Base-by-base conservation (phyloP, 169 alveolate species). In the Plasmodium ovale region DNA sequence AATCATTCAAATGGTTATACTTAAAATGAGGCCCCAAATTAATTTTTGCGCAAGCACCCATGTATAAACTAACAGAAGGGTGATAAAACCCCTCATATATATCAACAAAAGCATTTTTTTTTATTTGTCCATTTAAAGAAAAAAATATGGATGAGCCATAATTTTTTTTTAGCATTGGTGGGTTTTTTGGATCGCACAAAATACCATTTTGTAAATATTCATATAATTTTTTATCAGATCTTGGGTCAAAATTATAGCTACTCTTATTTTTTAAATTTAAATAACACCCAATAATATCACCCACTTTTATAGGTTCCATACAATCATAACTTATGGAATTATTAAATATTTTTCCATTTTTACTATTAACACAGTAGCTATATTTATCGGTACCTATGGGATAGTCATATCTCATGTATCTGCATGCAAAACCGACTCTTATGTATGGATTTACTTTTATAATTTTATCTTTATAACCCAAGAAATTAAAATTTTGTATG, bases 381-480 rank as follows among this genome's bases (percentile, higher is more conserved):
- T 87, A 94, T 58, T 85, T 69, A 67, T 91, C 92, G 16, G 87
- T 56, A 49, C 97, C 97, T 54, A 94, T 87, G 12, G 97, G 97
- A 65, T 87, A 56, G 47, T 92, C 96, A 89, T 93, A 95, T 39
- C 93, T 74, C 92, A 94, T 96, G 87, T 95, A 95, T 58, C 97
- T 93, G 65, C 97, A 95, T 14, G 97, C 97, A 91, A 92, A 95
- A n/a, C 97, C 97, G 19, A 95, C 96, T 90, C 97, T 93, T 72
- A 54, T 35, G 39, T 42, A 56, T 47, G 87, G 67, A 74, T 64
- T 54, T 37, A 49, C 58, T 51, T 51, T 56, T 37, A 71, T 53
- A 21, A 84, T 62, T 42, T 68, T 60, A 59, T 47, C 68, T 51
- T 33, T 42, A 54, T 84, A 84, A 5, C 91, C 91, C 47, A 84